These are phyloP conservation scores for Alectoria sarmentosa DNA, from an alignment of 495 filamentous ascomycete genomes.

Conservation along the genomic window DNA sequence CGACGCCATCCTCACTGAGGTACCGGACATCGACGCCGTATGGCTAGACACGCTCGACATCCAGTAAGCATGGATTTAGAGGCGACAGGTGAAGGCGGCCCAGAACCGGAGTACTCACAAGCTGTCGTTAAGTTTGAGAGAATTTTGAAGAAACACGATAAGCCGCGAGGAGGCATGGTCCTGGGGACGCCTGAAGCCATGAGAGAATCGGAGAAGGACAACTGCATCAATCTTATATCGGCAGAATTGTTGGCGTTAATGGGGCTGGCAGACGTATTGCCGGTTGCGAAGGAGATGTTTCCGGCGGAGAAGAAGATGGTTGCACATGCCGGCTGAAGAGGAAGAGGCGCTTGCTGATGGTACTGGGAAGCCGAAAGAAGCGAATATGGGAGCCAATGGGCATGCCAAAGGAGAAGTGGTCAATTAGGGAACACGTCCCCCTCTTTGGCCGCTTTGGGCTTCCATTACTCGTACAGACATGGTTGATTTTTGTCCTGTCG, in stretches of 20 bases:
- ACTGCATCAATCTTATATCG: neutral
- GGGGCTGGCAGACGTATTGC: neutral
- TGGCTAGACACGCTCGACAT: slow-evolving; percentile 41
- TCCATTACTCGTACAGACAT: no score
- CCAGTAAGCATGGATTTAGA: slow-evolving; percentile 32
- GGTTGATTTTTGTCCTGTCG: no score
- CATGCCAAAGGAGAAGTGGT: no score
- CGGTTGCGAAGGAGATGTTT: neutral
- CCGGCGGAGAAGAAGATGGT: neutral
- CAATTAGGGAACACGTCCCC: no score
- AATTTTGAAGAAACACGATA: neutral
- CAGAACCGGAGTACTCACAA: neutral
- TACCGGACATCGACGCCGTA: slow-evolving; percentile 36
- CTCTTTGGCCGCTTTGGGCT: no score
- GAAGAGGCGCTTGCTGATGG: no score
- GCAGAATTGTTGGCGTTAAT: neutral
- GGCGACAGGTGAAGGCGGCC: neutral
- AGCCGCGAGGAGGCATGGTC: neutral
- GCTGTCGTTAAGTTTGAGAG: neutral
- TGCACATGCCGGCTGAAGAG: no score
- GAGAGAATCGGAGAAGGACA: neutral
- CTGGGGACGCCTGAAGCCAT: neutral
- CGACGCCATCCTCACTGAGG: slow-evolving; percentile 42
- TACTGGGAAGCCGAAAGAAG: no score
- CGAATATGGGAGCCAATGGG: no score